These are phyloP conservation scores for Drosera capensis DNA, from an alignment of 148 eudicot species.

Conservation along the genomic window DNA sequence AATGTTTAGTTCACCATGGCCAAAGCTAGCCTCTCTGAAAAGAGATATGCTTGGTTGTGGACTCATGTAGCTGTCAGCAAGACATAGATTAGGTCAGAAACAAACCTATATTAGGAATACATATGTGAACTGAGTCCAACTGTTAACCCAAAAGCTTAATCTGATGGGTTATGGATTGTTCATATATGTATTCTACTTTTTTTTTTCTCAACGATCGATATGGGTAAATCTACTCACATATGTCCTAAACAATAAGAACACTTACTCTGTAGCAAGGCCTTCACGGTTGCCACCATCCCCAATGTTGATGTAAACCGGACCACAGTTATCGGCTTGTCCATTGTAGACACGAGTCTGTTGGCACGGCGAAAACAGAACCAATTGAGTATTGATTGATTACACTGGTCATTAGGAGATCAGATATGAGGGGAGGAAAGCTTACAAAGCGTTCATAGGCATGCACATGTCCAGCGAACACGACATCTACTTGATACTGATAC, in stretches of 20 bases:
- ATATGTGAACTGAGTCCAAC: no score
- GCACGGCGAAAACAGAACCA: no score
- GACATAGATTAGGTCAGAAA: not conserved
- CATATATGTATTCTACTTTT: no score
- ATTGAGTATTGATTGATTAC: no score
- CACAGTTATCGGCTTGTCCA: slow-evolving; percentile 19
- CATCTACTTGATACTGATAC: slow-evolving; percentile 10
- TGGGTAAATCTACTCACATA: not conserved
- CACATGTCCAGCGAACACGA: no score
- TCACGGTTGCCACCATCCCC: slow-evolving; percentile 40
- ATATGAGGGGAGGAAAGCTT: no score
- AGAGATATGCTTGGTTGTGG: slow-evolving; percentile 41
- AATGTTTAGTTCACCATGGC: slow-evolving; percentile 51
- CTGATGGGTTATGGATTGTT: no score
- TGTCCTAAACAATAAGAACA: not conserved
- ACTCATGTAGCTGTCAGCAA: slow-evolving; percentile 6
- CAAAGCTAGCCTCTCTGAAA: slow-evolving; percentile 54
- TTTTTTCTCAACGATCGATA: not conserved
- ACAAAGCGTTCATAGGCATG: slow-evolving; percentile 17
- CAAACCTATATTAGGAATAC: no score
- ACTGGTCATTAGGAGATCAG: no score
- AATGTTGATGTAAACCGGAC: slow-evolving; percentile 26
- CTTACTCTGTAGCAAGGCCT: slow-evolving; percentile 22
- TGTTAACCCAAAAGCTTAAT: no score
- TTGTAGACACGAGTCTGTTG: slow-evolving; percentile 18